phyloP scores from a whole-genome alignment of 495 filamentous ascomycete genomes.

The Amphirosellinia nigrospora region DNA sequence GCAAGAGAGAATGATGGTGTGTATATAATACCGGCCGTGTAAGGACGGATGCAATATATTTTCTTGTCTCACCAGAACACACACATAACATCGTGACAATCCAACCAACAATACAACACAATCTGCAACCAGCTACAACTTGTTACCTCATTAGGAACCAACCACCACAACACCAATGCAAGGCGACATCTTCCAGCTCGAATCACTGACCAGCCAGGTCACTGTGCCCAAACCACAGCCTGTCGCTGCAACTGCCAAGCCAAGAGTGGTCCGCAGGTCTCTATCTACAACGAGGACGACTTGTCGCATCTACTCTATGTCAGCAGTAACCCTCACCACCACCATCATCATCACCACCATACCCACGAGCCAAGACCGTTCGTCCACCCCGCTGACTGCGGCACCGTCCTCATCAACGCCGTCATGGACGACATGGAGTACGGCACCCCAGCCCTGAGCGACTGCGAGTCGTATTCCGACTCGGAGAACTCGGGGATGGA shows the following conservation, averaged over 20 bases:
- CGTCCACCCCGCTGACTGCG: conserved; percentile 23
- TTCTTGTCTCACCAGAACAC: conserved; percentile 21
- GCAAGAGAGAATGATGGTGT: not conserved
- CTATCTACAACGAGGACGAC: conserved; percentile 53
- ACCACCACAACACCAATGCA: conserved; percentile 31
- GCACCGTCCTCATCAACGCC: conserved; percentile 35
- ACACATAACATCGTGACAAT: conserved; percentile 9
- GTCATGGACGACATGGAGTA: conserved; percentile 31
- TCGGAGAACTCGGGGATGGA: conserved; percentile 25
- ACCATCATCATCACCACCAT: conserved; percentile 36
- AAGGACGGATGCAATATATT: conserved; percentile 8
- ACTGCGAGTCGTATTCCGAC: conserved; percentile 36
- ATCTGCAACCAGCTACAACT: not conserved
- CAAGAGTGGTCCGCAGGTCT: conserved; percentile 35
- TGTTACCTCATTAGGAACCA: conserved; percentile 10
- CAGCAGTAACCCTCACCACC: conserved; percentile 31
- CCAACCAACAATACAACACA: not conserved
- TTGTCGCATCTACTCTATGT: conserved; percentile 44
- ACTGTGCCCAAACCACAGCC: conserved; percentile 23
- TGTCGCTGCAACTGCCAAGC: conserved; percentile 18
- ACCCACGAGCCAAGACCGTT: conserved; percentile 10
- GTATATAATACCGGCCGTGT: conserved; percentile 21
- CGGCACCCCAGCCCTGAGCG: conserved; percentile 38
- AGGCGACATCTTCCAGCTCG: conserved; percentile 41
- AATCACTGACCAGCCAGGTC: conserved; percentile 29